Evolutionary conservation across 805 yeast species (phyloP), one percentile per base, ranked within the genome.

Genomic region (Barnettozyma sucrosica): DNA sequence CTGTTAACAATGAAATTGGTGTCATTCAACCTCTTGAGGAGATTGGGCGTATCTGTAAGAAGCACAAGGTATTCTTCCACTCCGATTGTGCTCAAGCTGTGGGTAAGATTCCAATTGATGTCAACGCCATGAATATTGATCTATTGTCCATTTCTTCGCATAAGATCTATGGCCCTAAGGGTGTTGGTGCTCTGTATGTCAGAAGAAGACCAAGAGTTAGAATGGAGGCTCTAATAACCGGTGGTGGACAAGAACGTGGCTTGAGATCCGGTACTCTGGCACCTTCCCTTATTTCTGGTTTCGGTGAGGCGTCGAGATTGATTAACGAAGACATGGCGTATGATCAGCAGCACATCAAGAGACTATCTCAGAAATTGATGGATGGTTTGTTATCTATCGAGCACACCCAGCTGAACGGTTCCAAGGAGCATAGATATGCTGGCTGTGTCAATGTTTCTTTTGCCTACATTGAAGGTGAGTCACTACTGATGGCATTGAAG

Each of bases 191-290:
- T 9, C 75, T 90, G 57, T 93, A 77, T 63, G 92, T 93, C 36
- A 83, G 99, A 71, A 86, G 99, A 76, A 84, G 99, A 69, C 99
- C 99, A 53, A 83, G 99, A 70, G 99, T 93, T 43, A 85, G 99
- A 77, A 66, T 93, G 52, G 97, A 90, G 55, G 97, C 99, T 20
- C 74, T 93, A 47, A 86, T 93, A 56, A 85, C 89, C 51, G 99
- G 99, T 55, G 99, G 99, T 70, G 99, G 99, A 45, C 99, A 93
- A 72, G 99, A 93, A 72, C 85, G 99, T 73, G 99, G 99, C 50
- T 74, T 93, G 61, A 79, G 99, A 70, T 86, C 96, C 5, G 99
- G 99, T 51, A 93, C 99, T 25, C 76, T 93, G 63, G 90, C 99
- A 4, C 96, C 99, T n/a, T 96, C 98, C 20, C 75, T 89, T 62